Evolutionary conservation across 176 grass and related monocot genomes (phyloP), one percentile per base, ranked within the genome.

Genomic region (Carex pumila): DNA sequence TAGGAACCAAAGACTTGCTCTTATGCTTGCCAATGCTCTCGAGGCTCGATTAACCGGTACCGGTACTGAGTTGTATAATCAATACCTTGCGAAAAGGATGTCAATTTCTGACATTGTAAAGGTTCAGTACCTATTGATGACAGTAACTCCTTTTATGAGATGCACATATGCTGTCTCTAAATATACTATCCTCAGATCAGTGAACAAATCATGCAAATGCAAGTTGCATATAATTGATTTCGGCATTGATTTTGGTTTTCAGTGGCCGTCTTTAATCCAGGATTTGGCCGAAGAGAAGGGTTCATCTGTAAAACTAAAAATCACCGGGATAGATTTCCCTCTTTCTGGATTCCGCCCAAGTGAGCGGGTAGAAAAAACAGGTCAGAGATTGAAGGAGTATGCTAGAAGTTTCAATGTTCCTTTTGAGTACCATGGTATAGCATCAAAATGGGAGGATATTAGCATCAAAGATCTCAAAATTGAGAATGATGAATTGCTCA

Each of bases 401-500:
- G 85, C 85, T 37, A 49, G 56, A 70, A 86, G 85, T 80, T 86
- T 86, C 10, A 14, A 71, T 70, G 85, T 86, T 86, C 85, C 85
- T 19, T 86, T 86, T 52, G 73, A 86, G 74, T 86, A 86, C 66
- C 59, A 80, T 41, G 85, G 69, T 25, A 86, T 86, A 39, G 75
- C 85, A 12, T 79, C 85, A 3, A 81, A 71, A 80, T 86, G 85
- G 85, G 85, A 86, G 45, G 53, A 72, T 19, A 86, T 86, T 69
- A 50, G 10, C 2, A 50, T 50, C 9, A 79, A 82, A 50, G 85
- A 87, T 63, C 53, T 87, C 15, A 71, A 75, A 50, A 87, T 87
- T 13, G 43, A 59, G 11, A 34, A 63, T 22, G 85, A 87, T 75
- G 85, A 87, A 54, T 79, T 87, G 14, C 14, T 75, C 2, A 10